Base-by-base conservation (phyloP, 1,284 basidiomycete genomes). In the Ganoderma sinense region DNA sequence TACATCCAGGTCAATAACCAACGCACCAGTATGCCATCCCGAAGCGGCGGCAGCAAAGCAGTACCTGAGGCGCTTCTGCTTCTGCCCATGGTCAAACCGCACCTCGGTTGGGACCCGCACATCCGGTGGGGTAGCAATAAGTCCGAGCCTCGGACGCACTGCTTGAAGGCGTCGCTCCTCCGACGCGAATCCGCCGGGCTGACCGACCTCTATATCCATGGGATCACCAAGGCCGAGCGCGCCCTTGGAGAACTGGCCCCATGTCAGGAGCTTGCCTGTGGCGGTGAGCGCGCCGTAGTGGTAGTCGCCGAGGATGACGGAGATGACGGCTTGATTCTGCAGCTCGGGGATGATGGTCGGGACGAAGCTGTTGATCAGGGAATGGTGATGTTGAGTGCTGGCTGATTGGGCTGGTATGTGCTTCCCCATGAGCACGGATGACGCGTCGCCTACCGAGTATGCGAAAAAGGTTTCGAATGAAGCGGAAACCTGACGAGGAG, bases 1-100 rank as follows among this genome's bases (percentile, higher is more conserved):
- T 67, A 91, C 90, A 82, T 92, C 88, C 26, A 94, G 81, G 77
- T 95, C 93, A 39, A 97, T 91, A 1, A 94, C 93, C 62, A 97
- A 83, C 0, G 94, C 94, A 13, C 95, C 96, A 68, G 89, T 93
- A 76, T 97, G 96, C 95, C 95, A 96, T 16, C 95, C 96, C 0
- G 90, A 88, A 4, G 94, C 94, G 5, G 94, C 87, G 11, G 91
- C 90, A 4, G 87, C 87, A 74, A 96, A 94, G 73, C 93, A 95
- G 75, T 94, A 97, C 71, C 85, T 84, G 63, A 91, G 84, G 71
- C 84, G 87, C 43, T 73, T 77, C 68, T 82, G 82, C 73, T 83
- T 86, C 66, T 81, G 79, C 8, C 80, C 84, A 73, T 89, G 84
- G 75, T 90, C 88, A 76, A 97, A 96, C 66, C 84, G 80, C 48